These are phyloP conservation scores for Chlamydomonas reinhardtii DNA, from an alignment of 163 green algal genomes.

Conservation along the genomic window DNA sequence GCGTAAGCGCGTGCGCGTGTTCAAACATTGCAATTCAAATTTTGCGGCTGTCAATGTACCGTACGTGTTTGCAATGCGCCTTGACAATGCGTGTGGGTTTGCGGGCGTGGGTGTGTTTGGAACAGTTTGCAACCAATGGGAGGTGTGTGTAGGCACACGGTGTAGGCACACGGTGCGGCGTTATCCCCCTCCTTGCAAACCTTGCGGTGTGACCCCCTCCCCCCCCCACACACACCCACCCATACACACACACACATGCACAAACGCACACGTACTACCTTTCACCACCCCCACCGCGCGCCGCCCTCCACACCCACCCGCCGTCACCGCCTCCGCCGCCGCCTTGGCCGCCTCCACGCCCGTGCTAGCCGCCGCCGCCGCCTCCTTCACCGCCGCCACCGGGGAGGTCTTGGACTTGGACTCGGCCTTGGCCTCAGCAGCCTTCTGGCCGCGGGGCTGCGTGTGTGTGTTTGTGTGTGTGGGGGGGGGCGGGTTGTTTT, in stretches of 20 bases:
- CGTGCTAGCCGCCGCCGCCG: neutral
- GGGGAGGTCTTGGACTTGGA: neutral
- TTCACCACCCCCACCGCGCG: no score
- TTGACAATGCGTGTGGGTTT: neutral
- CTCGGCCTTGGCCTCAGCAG: neutral
- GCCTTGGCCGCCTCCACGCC: constrained; percentile 36
- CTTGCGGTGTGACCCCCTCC: no score
- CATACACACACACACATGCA: no score
- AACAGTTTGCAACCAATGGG: no score
- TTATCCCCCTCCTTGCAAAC: no score
- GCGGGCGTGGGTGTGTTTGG: no score
- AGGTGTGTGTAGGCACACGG: no score
- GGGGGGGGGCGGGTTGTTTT: no score
- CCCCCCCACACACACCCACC: neutral
- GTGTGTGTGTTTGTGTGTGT: neutral
- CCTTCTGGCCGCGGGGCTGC: constrained; percentile 14
- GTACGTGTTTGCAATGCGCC: neutral
- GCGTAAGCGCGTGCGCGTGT: no score
- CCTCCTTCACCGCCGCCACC: constrained; percentile 4
- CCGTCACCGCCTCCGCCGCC: neutral
- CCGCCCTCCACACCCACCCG: constrained; percentile 1
- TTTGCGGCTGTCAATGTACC: neutral
- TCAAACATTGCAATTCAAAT: neutral
- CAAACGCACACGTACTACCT: no score
- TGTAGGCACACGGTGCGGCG: no score